Base-by-base conservation (phyloP, 148 eudicot genomes). In the Spergularia marina region DNA sequence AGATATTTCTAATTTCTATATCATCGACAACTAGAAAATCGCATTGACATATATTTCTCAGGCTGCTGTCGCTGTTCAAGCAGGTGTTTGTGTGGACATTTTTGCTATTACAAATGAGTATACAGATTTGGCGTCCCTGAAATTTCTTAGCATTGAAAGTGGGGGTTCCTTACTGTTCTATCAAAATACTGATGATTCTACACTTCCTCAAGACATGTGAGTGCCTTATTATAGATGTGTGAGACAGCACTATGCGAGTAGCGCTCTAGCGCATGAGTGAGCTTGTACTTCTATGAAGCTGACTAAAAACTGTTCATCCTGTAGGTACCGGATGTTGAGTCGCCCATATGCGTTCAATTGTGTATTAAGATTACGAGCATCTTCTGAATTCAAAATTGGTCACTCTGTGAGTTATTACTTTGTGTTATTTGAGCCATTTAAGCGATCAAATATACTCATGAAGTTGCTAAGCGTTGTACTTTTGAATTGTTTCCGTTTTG, bases 161-260 rank as follows among this genome's bases (percentile, higher is more conserved):
- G 98, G 98, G 70, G 98, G 98, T 61, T 91, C 98, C 34, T 76
- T 94, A 81, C 90, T 90, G 79, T 72, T 94, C 66, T 94, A 94
- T 83, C 82, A 95, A 68, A 92, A 78, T 82, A 90, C 98, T 61
- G 98, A 94, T 62, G 97, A 91, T 83, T 91, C 98, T 69, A 94
- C 98, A n/a, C 97, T 92, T 74, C 98, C 98, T 75, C 98, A 91
- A 78, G 98, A 94, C 86, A 90, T 94, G 98, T 94, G 85, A 89
- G 98, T 91, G 58, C 52, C 72, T 12, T 63, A 72, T 53, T 64
- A 16, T 65, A 21, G 44, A 61, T 60, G 59, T 70, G 10, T 44
- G 49, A 30, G 36, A 30, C 36, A 30, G 49, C 71, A 71, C 56
- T 68, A 39, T 34, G 4, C 51, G 39, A 18, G 56, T 62, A 21